Conservation (phyloP, 2,329 filamentous ascomycete species). For the Epichloe baconii region DNA sequence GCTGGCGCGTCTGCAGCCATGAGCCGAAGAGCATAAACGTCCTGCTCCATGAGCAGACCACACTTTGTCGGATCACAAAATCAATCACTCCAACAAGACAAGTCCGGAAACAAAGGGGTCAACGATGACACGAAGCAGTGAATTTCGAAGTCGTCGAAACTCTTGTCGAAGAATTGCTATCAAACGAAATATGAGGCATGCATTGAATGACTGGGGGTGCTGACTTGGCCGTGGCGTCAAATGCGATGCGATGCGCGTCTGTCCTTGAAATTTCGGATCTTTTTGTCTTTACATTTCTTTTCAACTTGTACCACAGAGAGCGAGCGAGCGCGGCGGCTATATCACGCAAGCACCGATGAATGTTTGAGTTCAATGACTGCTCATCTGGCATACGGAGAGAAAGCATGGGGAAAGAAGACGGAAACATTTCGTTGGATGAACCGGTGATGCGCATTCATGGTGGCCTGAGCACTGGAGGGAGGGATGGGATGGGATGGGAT, state of each 20-base stretch:
- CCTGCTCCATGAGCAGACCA: neutral
- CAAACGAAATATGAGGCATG: neutral
- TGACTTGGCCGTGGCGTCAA: neutral
- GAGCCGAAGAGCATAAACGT: constrained; percentile 33
- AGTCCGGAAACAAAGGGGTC: neutral
- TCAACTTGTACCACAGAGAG: constrained; percentile 2
- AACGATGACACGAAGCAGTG: neutral
- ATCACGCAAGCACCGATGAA: neutral
- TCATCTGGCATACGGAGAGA: neutral
- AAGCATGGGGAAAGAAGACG: neutral
- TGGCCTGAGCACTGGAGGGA: no score
- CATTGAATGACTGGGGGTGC: neutral
- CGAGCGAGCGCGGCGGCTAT: neutral
- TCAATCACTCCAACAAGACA: neutral
- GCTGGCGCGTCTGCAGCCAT: constrained; percentile 47
- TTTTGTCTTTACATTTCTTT: constrained; percentile 1
- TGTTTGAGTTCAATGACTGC: neutral
- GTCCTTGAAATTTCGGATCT: neutral
- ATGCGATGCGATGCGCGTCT: neutral
- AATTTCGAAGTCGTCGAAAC: neutral
- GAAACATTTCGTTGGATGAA: neutral
- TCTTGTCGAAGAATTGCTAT: neutral
- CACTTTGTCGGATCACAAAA: neutral
- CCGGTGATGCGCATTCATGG: neutral
- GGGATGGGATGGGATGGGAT: neutral